Evolutionary conservation across 345 rosid genomes (phyloP).

Genomic region (Euclidium syriacum): DNA sequence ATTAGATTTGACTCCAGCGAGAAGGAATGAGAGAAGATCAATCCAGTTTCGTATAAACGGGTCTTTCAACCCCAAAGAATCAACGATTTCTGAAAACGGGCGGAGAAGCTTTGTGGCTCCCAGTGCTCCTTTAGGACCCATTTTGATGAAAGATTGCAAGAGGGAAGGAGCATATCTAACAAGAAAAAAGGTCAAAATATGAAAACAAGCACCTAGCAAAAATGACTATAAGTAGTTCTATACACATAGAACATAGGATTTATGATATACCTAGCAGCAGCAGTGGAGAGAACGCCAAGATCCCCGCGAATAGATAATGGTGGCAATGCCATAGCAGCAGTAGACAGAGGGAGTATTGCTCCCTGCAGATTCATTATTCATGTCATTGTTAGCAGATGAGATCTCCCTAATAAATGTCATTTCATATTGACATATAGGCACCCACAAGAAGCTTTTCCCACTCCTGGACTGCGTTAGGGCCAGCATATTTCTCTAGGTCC

Average conservation of each 20-base stretch:
- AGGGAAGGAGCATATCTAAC: constrained; percentile 69
- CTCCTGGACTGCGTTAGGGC: constrained; percentile 67
- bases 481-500: constrained; percentile 85
- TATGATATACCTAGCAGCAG: constrained; percentile 51
- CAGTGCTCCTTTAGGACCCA: constrained; percentile 86
- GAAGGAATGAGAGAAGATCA: constrained; percentile 90
- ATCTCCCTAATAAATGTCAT: constrained; percentile 18
- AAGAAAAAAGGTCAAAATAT: background rate
- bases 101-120: constrained; percentile 84
- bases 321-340: constrained; percentile 90
- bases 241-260: background rate
- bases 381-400: constrained; percentile 23
- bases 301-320: constrained; percentile 86
- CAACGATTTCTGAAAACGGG: constrained; percentile 82
- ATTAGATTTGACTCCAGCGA: constrained; percentile 94
- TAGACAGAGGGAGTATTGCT: constrained; percentile 84
- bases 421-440: constrained; percentile 13
- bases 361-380: constrained; percentile 44
- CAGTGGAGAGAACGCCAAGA: constrained; percentile 81
- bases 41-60: constrained; percentile 90
- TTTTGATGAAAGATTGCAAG: constrained; percentile 62
- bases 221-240: background rate
- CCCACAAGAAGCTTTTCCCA: constrained; percentile 90
- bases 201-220: background rate
- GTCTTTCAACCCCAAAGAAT: constrained; percentile 68